Evolutionary conservation across 179 eudicot species (phyloP), one percentile per base, ranked within the genome.

Genomic region (Pouteria campechiana): DNA sequence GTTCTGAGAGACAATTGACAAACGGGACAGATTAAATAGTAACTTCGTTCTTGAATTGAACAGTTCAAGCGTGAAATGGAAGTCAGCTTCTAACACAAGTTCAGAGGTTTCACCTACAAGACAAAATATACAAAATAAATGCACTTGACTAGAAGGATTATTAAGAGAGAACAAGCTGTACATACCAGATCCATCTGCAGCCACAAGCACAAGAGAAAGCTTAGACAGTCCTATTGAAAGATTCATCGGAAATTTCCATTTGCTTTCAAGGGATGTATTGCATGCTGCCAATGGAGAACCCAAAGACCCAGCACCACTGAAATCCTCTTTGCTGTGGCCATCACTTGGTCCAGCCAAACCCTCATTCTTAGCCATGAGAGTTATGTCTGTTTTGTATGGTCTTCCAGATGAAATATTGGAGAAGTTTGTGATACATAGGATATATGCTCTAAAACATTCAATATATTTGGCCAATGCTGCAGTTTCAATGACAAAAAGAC

Each of bases 171-270:
- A 4, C 29, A 24, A 61, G 1, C 42, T 22, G 37, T 28, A 52
- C 27, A 30, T 76, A 92, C 99, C 88, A 55, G 75, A 64, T 57
- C 70, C 79, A 65, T 87, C 81, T 45, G 54, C 51, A 39, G 72
- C 69, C 20, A 92, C 69, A 37, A 92, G 67, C 27, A 63, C 53
- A 20, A 87, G 57, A 15, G 81, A 75, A 43, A 78, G 33, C 29
- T 65, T 69, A 33, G 87, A 78, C 60, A 87, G 57, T 50, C 67
- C 56, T 18, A 72, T 9, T 9, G 55, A 59, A 21, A 78, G 60
- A 49, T 60, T 64, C 60, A 81, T 83, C 72, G 74, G 38, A 37
- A 55, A 49, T 44, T 63, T 62, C 72, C 65, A 57, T 28, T 52
- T 55, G 37, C 55, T 55, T 25, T 34, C 29, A 34, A 50, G 66